Evolutionary conservation across 2,329 filamentous ascomycete genomes (phyloP), one percentile per base, ranked within the genome.

Genomic region (Sclerotinia trifoliorum): DNA sequence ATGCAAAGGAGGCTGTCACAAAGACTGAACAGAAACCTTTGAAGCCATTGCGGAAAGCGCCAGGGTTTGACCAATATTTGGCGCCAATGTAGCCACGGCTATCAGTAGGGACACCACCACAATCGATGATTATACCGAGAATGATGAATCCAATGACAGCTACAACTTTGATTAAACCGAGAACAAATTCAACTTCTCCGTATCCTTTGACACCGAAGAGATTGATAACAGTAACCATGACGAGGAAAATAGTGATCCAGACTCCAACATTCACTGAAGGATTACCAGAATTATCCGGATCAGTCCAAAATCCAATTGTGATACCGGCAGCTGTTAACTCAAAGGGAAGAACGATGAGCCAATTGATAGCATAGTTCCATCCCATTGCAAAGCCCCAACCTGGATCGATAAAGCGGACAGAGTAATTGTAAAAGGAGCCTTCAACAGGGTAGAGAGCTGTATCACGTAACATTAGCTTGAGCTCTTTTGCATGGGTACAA

Each of bases 341-440:
- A 65, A 96, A 84, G 0, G 93, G 93, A 44, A 97, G 79, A 0
- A 94, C 88, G 55, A 93, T 85, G 4, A 96, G 83, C 94, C 94
- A 97, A 79, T 96, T 91, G 72, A 97, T 78, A 3, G 91, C 92
- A 78, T 97, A 96, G 75, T 89, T 96, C 93, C 93, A 96, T 26
- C 93, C 93, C 91, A 96, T 95, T 56, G 93, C 92, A 75, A 96
- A 96, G 0, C 93, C 93, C 93, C 92, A 97, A 0, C 93, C 93
- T 0, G 94, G 94, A 75, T 97, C 93, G n/a, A 98, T 81, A 75
- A 98, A 97, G 13, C 94, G 88, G 35, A 93, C 96, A 17, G 93
- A 95, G 81, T 94, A 97, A 24, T 92, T 90, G 2, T 93, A 92
- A 78, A 97, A 97, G 15, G 93, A 95, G 68, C 94, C 94, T 44